Conservation (phyloP, 1,284 basidiomycete genomes). For the Ustilago bromivora region DNA sequence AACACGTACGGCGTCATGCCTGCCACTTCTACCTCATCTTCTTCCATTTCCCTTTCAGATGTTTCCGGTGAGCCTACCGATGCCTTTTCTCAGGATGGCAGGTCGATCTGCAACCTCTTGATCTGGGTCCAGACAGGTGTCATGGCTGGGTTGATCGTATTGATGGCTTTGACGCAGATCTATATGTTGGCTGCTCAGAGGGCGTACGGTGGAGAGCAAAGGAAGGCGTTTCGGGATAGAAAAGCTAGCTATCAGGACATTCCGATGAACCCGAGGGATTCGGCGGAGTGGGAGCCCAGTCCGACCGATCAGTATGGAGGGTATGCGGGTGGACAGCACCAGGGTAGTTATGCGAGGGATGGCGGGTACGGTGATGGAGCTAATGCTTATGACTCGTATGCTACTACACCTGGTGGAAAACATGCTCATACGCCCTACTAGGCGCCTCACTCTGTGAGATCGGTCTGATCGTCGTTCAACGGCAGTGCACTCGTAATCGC, state of each 20-base stretch:
- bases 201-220: constrained; percentile 62
- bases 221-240: constrained; percentile 41
- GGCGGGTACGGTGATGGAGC: constrained; percentile 3
- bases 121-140: constrained; percentile 66
- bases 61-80: constrained; percentile 23
- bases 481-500: neutral
- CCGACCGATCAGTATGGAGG: constrained; percentile 27
- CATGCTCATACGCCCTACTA: constrained; percentile 27
- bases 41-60: constrained; percentile 18
- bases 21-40: constrained; percentile 18
- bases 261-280: constrained; percentile 57
- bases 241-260: constrained; percentile 47
- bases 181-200: constrained; percentile 67
- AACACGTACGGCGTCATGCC: constrained; percentile 48
- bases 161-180: constrained; percentile 66
- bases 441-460: neutral
- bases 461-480: neutral
- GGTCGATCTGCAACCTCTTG: constrained; percentile 64
- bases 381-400: constrained; percentile 33
- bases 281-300: constrained; percentile 54
- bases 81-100: constrained; percentile 31
- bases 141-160: constrained; percentile 60
- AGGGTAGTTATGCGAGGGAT: constrained; percentile 4
- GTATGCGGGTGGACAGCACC: constrained; percentile 10
- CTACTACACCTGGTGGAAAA: constrained; percentile 30